Percentiles rank a stretch among this genome's conserved stretches.
Evolutionary conservation across 106 monocot species (phyloP).

Genomic region (Platanthera guangdongensis): DNA sequence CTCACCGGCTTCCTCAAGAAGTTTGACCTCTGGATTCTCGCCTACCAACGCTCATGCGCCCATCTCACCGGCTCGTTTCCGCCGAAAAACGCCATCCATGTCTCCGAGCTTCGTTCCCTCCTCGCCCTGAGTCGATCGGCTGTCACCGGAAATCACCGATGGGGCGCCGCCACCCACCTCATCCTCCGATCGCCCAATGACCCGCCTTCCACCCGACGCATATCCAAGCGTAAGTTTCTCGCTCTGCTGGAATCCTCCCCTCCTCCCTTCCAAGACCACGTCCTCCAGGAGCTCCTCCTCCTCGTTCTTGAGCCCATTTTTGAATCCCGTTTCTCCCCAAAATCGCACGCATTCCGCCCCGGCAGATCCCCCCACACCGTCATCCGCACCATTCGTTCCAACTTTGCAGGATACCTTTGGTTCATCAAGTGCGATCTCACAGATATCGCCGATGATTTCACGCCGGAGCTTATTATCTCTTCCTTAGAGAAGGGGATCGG

Average conservation of each 20-base stretch:
- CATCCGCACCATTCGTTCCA: conserved; percentile 65
- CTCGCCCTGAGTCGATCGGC: conserved; percentile 24
- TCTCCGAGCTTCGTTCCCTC: conserved; percentile 54
- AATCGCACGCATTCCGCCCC: conserved; percentile 75
- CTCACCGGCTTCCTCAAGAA: conserved; percentile 74
- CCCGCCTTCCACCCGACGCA: conserved; percentile 40
- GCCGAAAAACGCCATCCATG: conserved; percentile 42
- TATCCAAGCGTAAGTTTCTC: conserved; percentile 39
- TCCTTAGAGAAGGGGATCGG: conserved; percentile 42
- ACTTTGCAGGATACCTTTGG: conserved; percentile 84
- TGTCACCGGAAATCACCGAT: conserved; percentile 19
- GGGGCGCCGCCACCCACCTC: conserved; percentile 59
- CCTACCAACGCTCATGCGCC: conserved; percentile 87
- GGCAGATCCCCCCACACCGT: conserved; percentile 70
- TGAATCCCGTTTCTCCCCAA: conserved; percentile 66
- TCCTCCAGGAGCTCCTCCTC: conserved; percentile 78
- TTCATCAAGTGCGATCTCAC: conserved; percentile 66
- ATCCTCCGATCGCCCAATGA: conserved; percentile 60
- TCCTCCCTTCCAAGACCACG: conserved; percentile 68
- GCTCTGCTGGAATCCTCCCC: conserved; percentile 25
- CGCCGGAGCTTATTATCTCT: conserved; percentile 27
- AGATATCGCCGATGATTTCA: conserved; percentile 27
- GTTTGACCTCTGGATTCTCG: conserved; percentile 79
- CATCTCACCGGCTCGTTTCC: conserved; percentile 75
- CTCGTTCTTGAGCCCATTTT: conserved; percentile 73